Conservation (phyloP, 2,329 filamentous ascomycete species). For the Pseudocercospora musae region DNA sequence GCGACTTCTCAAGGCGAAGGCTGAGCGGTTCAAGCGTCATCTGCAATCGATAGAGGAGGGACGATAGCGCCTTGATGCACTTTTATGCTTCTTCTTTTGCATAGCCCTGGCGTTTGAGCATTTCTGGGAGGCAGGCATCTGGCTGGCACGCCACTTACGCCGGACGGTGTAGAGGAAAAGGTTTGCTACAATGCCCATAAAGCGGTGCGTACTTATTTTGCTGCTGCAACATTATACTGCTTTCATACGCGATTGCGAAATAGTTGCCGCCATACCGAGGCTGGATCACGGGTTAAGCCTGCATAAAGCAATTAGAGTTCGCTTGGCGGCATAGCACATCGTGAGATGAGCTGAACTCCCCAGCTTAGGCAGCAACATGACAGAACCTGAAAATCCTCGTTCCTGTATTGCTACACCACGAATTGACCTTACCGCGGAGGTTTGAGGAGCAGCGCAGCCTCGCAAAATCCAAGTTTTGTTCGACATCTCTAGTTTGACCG, state of each 20-base stretch:
- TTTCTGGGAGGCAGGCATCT: background rate
- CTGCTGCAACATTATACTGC: background rate
- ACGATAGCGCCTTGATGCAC: conserved; percentile 11
- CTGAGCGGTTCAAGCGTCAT: conserved; percentile 67
- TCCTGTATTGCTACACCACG: background rate
- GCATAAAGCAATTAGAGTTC: background rate
- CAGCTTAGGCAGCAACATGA: background rate
- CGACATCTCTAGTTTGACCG: background rate
- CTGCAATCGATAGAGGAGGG: conserved; percentile 49
- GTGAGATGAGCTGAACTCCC: background rate
- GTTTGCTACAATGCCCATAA: background rate
- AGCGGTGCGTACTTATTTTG: background rate
- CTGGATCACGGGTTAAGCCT: background rate
- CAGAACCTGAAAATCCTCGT: background rate
- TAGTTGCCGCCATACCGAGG: background rate
- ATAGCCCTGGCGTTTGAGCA: conserved; percentile 12
- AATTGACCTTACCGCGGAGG: background rate
- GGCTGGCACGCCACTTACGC: conserved; percentile 4
- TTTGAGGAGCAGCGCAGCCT: background rate
- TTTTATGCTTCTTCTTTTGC: conserved; percentile 3
- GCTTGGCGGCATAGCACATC: background rate
- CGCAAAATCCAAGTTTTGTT: background rate
- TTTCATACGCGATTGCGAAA: conserved; percentile 1
- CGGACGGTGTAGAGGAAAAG: background rate
- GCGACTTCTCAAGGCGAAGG: conserved; percentile 81